These are phyloP conservation scores for Candida anglica DNA, from an alignment of 805 yeast genomes.

Conservation along the genomic window DNA sequence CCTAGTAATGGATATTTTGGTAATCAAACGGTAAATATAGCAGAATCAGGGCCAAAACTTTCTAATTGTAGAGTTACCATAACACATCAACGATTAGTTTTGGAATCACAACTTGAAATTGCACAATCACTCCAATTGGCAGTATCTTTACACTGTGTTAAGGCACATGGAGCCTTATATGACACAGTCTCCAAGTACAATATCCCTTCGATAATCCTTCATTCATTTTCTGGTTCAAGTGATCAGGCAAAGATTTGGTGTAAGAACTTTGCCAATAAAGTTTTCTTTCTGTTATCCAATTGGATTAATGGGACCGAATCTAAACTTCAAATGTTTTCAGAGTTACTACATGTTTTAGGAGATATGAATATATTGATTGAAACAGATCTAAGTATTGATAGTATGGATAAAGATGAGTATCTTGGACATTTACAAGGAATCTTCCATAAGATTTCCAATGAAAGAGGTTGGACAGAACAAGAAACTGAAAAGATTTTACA, in stretches of 20 bases:
- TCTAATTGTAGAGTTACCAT: slow-evolving; percentile 51
- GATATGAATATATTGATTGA: slow-evolving; percentile 28
- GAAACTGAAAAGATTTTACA: slow-evolving; percentile 5
- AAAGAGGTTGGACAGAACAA: slow-evolving; percentile 10
- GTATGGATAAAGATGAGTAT: slow-evolving; percentile 13
- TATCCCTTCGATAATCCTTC: slow-evolving; percentile 54
- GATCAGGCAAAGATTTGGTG: slow-evolving; percentile 60
- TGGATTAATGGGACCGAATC: slow-evolving; percentile 41
- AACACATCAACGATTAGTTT: slow-evolving; percentile 60
- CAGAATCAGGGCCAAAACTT: slow-evolving; percentile 15
- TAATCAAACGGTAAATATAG: slow-evolving; percentile 12
- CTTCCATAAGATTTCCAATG: slow-evolving; percentile 10
- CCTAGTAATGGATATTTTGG: slow-evolving; percentile 60
- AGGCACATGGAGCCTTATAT: slow-evolving; percentile 61
- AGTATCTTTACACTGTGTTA: slow-evolving; percentile 82
- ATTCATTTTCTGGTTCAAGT: slow-evolving; percentile 80
- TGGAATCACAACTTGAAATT: slow-evolving; percentile 46
- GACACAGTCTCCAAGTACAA: slow-evolving; percentile 32
- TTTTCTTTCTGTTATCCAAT: slow-evolving; percentile 53
- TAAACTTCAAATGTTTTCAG: slow-evolving; percentile 16
- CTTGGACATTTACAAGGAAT: slow-evolving; percentile 18
- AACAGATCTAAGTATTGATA: slow-evolving; percentile 33
- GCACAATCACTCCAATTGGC: slow-evolving; percentile 50
- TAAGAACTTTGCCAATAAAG: slow-evolving; percentile 23
- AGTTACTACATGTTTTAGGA: slow-evolving; percentile 13